These are phyloP conservation scores for Durusdinium trenchii DNA, from an alignment of 73 alveolate genomes.

Conservation along the genomic window DNA sequence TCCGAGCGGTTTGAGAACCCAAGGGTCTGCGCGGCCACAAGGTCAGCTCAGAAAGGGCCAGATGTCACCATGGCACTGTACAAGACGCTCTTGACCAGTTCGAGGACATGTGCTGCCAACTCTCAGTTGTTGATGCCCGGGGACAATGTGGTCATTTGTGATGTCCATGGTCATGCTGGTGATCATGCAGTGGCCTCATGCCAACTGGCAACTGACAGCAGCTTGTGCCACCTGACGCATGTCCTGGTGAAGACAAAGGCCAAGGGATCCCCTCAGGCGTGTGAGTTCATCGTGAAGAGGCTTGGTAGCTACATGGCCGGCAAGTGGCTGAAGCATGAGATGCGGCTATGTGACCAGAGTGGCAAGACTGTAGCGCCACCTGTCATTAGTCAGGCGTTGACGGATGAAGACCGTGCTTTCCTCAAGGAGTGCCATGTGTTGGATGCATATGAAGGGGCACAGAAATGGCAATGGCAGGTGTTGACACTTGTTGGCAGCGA, in stretches of 20 bases:
- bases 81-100: neutral
- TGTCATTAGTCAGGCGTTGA: neutral
- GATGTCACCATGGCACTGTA: neutral
- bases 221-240: neutral
- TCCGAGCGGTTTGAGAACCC: neutral
- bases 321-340: neutral
- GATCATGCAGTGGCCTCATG: neutral
- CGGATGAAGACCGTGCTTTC: neutral
- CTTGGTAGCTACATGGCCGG: neutral
- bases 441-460: neutral
- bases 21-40: neutral
- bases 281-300: neutral
- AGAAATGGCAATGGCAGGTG: conserved; percentile 17
- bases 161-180: neutral
- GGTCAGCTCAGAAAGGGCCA: conserved; percentile 30
- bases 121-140: neutral
- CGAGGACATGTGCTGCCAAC: neutral
- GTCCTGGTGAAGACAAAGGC: conserved; percentile 3
- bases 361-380: neutral
- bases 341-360: neutral
- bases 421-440: neutral
- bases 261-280: neutral
- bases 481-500: neutral
- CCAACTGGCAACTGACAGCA: neutral
- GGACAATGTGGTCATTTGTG: neutral